Percentiles rank a stretch among this genome's conserved stretches.
These are phyloP conservation scores for Lentinus brumalis DNA, from an alignment of 768 basidiomycete species.

Conservation along the genomic window DNA sequence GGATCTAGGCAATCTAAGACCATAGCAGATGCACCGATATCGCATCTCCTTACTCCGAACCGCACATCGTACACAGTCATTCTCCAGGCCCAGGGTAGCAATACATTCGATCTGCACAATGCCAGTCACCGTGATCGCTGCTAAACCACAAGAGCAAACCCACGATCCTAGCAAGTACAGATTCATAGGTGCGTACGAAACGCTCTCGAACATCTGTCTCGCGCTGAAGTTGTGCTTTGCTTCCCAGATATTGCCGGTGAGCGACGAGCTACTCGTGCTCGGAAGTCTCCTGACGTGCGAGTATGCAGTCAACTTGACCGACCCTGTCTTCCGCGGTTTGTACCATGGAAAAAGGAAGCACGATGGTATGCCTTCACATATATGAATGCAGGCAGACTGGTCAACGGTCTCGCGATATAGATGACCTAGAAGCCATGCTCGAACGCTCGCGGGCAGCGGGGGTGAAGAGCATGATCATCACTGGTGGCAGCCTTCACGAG, in stretches of 20 bases:
- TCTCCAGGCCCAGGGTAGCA: not conserved
- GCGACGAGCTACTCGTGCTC: not conserved
- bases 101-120: slow-evolving; percentile 13
- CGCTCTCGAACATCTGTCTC: not conserved
- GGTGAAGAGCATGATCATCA: slow-evolving; percentile 73
- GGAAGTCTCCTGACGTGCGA: not conserved
- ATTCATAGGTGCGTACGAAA: slow-evolving; percentile 36
- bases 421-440: slow-evolving; percentile 65
- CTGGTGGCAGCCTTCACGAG: slow-evolving; percentile 70
- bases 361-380: slow-evolving; percentile 37
- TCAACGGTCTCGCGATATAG: slow-evolving; percentile 38
- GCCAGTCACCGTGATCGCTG: slow-evolving; percentile 30
- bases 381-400: slow-evolving; percentile 28
- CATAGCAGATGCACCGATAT: no score
- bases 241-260: slow-evolving; percentile 44
- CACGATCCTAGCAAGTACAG: slow-evolving; percentile 23
- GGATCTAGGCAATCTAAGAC: no score
- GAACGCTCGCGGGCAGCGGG: slow-evolving; percentile 58
- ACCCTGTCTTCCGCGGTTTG: slow-evolving; percentile 56
- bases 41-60: no score
- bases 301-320: slow-evolving; percentile 51
- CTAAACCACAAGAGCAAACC: slow-evolving; percentile 21
- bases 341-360: slow-evolving; percentile 54
- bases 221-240: not conserved
- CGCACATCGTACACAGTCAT: no score